Evolutionary conservation across 2,329 filamentous ascomycete species (phyloP).

Genomic region (Cercospora zeae-maydis): DNA sequence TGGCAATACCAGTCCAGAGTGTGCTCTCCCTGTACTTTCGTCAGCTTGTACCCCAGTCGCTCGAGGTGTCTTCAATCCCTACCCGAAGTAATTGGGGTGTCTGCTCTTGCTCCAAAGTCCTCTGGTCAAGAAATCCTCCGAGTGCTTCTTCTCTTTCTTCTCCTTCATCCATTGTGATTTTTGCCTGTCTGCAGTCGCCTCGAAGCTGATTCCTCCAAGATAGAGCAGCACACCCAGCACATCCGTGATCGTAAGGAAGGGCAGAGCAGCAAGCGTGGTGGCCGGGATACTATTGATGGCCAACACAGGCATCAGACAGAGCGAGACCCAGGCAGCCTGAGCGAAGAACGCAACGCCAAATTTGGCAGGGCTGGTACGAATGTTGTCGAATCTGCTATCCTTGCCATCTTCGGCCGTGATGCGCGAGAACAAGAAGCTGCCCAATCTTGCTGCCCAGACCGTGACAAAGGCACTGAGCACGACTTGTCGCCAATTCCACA

Average conservation of each 20-base stretch:
- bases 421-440: slow-evolving; percentile 61
- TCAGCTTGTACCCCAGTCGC: not conserved
- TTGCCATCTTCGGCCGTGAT: slow-evolving; percentile 55
- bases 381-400: slow-evolving; percentile 58
- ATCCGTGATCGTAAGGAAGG: slow-evolving; percentile 51
- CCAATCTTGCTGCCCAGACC: slow-evolving; percentile 62
- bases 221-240: slow-evolving; percentile 58
- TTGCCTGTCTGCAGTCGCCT: slow-evolving; percentile 61
- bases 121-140: slow-evolving; percentile 62
- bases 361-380: slow-evolving; percentile 51
- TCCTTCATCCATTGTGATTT: slow-evolving; percentile 60
- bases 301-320: slow-evolving; percentile 64
- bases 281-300: slow-evolving; percentile 61
- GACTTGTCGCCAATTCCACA: slow-evolving; percentile 61
- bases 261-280: slow-evolving; percentile 49
- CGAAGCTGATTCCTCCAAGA: slow-evolving; percentile 57
- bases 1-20: slow-evolving; percentile 66
- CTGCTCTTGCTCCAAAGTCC: slow-evolving; percentile 60
- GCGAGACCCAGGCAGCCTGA: slow-evolving; percentile 65
- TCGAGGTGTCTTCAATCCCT: not conserved
- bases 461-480: slow-evolving; percentile 54
- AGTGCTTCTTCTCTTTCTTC: slow-evolving; percentile 63
- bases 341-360: slow-evolving; percentile 56
- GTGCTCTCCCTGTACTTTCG: slow-evolving; percentile 50
- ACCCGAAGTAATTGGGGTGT: slow-evolving; percentile 68